A percentile compares a stretch with the other conserved stretches of the same genome.
These are phyloP conservation scores for Prunella vulgaris DNA, from an alignment of 257 asterid species.

Conservation along the genomic window DNA sequence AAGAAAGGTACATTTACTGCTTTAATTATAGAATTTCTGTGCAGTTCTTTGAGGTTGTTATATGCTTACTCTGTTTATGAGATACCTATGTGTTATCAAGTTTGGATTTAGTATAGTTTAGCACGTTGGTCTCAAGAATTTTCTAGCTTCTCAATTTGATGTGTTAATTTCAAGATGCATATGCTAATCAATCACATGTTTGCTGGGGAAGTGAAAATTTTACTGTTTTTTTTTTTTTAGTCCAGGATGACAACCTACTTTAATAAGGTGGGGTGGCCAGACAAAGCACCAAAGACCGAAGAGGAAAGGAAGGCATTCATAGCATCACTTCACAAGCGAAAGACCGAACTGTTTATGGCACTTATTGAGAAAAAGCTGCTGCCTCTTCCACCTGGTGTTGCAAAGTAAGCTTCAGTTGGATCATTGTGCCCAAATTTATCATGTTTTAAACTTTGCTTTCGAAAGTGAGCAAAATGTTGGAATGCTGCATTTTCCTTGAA, in stretches of 20 bases:
- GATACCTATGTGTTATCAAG: background rate
- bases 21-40: no score
- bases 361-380: constrained; percentile 88
- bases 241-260: constrained; percentile 99
- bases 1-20: no score
- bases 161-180: background rate
- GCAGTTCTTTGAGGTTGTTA: background rate
- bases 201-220: no score
- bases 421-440: background rate
- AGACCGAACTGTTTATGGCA: constrained; percentile 84
- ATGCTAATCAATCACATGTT: background rate
- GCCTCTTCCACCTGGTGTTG: constrained; percentile 93
- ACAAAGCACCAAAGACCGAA: constrained; percentile 79
- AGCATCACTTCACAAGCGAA: constrained; percentile 85
- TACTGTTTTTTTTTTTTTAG: no score
- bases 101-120: background rate
- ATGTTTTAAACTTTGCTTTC: background rate
- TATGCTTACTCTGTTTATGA: background rate
- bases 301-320: no score
- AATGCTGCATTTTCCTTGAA: background rate
- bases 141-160: background rate
- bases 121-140: background rate
- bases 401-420: no score
- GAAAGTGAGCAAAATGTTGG: background rate
- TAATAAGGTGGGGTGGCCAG: constrained; percentile 94